Percentiles rank a stretch among this genome's conserved stretches.
Evolutionary conservation across 768 basidiomycete species (phyloP).

Genomic region (Suillus americanus): DNA sequence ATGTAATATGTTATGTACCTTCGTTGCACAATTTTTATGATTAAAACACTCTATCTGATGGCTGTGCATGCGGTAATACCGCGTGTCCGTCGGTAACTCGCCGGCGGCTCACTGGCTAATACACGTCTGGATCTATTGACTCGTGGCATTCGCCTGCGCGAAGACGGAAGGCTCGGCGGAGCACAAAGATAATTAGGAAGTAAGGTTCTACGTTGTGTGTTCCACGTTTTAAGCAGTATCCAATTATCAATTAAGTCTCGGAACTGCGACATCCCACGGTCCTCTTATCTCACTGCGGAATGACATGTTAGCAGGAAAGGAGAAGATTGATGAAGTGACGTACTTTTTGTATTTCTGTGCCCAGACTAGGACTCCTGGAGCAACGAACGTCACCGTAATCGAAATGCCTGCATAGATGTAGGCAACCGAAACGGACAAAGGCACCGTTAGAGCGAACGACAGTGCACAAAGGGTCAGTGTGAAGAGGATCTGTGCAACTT

Average conservation of each 20-base stretch:
- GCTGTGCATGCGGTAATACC: conserved; percentile 2
- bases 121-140: not conserved
- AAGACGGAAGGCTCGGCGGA: conserved; percentile 27
- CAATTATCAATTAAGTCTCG: conserved; percentile 53
- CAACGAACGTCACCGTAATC: conserved; percentile 63
- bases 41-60: conserved; percentile 11
- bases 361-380: conserved; percentile 77
- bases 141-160: conserved; percentile 21
- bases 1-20: conserved; percentile 39
- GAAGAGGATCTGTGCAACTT: conserved; percentile 44
- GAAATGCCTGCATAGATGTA: conserved; percentile 52
- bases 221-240: conserved; percentile 23
- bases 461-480: conserved; percentile 52
- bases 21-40: conserved; percentile 20
- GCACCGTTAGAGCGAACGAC: conserved; percentile 51
- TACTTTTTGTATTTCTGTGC: conserved; percentile 88
- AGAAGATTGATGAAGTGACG: conserved; percentile 30
- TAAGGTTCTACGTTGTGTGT: conserved; percentile 26
- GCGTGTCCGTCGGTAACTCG: conserved; percentile 1
- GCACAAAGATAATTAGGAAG: conserved; percentile 14
- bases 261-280: conserved; percentile 88
- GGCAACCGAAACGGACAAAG: conserved; percentile 56
- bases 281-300: conserved; percentile 78
- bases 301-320: conserved; percentile 12
- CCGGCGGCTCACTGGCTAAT: conserved; percentile 4